Base-by-base conservation (phyloP, 192 early-diverging fungal genomes). In the Mortierella alpina region DNA sequence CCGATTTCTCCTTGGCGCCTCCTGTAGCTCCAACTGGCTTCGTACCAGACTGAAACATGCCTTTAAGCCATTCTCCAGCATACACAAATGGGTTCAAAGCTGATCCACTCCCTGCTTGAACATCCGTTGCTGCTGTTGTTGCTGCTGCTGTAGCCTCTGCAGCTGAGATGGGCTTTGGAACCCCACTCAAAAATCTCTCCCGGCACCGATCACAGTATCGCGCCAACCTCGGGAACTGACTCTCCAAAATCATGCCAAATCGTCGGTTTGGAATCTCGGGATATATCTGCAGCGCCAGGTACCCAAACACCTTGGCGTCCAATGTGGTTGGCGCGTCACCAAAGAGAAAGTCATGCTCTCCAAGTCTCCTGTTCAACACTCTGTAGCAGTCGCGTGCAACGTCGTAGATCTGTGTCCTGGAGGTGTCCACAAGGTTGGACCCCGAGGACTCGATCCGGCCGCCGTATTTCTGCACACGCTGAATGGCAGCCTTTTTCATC, bases 271-370 rank as follows among this genome's bases (percentile, higher is more conserved):
- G 89, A 42, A 96, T 84, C n/a, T 92, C 84, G n/a, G 95, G 90
- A 44, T 89, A 91, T 52, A 89, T 49, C 40, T 95, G 90, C 47
- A 94, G 82, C n/a, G 94, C 86, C 39, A 98, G 83, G 75, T 96
- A 91, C 10, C 93, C 94, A 83, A 91, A 98, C 15, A 88, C 92
- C 42, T 96, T 84, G 8, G 91, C 90, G 72, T 98, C 96, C 15
- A 97, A 85, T n/a, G 91, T 88, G n/a, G 90, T 89, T 5, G 94
- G 90, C 6, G 86, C 89, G 59, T 61, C 81, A 9, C 94, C 94
- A 83, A 95, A 95, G 72, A 98, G 94, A 76, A 90, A 98, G 6
- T 86, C 82, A 60, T 95, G 83, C 14, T 87, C 72, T 15, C 90
- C 92, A 0, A 98, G 84, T 86, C 93, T 93, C 7, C 77, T 80